phyloP scores from a whole-genome alignment of 805 yeast genomes.

The Clavispora carvajalis region DNA sequence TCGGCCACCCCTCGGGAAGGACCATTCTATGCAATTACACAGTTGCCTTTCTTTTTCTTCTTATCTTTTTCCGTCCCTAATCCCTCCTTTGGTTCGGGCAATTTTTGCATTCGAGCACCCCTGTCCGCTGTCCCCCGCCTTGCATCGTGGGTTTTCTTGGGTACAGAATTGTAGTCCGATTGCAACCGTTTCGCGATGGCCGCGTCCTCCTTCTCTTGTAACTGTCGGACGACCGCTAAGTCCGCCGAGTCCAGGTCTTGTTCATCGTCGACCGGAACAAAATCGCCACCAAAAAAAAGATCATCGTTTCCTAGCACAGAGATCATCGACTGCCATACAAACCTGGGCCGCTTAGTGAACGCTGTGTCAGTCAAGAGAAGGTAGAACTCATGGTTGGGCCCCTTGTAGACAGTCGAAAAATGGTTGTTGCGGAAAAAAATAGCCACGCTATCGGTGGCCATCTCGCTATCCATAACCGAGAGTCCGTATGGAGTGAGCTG shows the following conservation, averaged over 20 bases:
- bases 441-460: slow-evolving; percentile 51
- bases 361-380: slow-evolving; percentile 73
- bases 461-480: slow-evolving; percentile 34
- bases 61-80: slow-evolving; percentile 4
- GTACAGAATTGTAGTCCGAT: slow-evolving; percentile 6
- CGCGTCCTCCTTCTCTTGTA: slow-evolving; percentile 57
- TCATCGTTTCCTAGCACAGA: slow-evolving; percentile 69
- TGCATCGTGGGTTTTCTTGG: neutral
- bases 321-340: slow-evolving; percentile 78
- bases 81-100: neutral
- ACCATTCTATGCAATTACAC: slow-evolving; percentile 18
- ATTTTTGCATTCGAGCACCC: too few species aligned
- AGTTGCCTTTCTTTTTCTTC: slow-evolving; percentile 15
- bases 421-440: slow-evolving; percentile 89
- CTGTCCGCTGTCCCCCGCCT: too few species aligned
- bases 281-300: slow-evolving; percentile 61
- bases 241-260: slow-evolving; percentile 3
- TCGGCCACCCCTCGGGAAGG: too few species aligned
- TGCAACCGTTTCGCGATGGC: slow-evolving; percentile 44
- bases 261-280: slow-evolving; percentile 40
- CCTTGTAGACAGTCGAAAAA: slow-evolving; percentile 65
- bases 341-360: slow-evolving; percentile 36
- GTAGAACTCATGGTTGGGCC: slow-evolving; percentile 45
- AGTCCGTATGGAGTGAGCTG: slow-evolving; percentile 75
- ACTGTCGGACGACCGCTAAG: slow-evolving; percentile 25